Evolutionary conservation across 805 yeast species (phyloP).

Genomic region (Zygosaccharomyces bailii): DNA sequence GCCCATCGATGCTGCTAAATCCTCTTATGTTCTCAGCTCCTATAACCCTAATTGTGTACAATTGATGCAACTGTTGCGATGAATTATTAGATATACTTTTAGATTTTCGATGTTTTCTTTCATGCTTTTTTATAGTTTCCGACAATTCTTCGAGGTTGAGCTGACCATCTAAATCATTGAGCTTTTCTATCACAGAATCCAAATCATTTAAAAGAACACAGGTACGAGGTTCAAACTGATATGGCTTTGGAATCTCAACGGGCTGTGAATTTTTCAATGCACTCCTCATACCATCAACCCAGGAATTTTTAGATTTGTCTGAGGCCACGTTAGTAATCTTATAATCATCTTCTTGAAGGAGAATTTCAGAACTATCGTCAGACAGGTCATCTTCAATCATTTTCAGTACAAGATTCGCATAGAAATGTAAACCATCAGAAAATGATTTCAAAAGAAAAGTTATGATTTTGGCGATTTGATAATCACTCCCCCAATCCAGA

Average conservation of each 20-base stretch:
- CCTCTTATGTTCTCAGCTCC: constrained; percentile 60
- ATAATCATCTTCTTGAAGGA: constrained; percentile 14
- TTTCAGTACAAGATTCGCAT: constrained; percentile 40
- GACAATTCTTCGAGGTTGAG: constrained; percentile 59
- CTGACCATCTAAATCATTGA: constrained; percentile 51
- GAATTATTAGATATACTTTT: constrained; percentile 17
- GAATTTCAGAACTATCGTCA: constrained; percentile 11
- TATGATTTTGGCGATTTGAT: constrained; percentile 58
- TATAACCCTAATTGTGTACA: constrained; percentile 61
- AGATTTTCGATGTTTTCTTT: constrained; percentile 31
- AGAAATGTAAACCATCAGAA: constrained; percentile 54
- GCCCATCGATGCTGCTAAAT: constrained; percentile 41
- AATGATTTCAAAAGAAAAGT: constrained; percentile 61
- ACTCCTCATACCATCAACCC: constrained; percentile 52
- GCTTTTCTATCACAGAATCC: constrained; percentile 46
- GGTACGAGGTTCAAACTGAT: constrained; percentile 54
- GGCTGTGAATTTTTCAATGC: constrained; percentile 43
- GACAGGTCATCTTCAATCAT: constrained; percentile 43
- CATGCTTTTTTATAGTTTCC: constrained; percentile 36
- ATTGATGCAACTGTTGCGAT: constrained; percentile 39
- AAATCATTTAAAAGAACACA: constrained; percentile 78
- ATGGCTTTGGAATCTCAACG: constrained; percentile 47
- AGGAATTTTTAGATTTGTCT: constrained; percentile 34
- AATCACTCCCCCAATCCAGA: constrained; percentile 63
- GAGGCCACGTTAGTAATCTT: constrained; percentile 30